These are phyloP conservation scores for Microthlaspi erraticum DNA, from an alignment of 345 rosid species.

Conservation along the genomic window DNA sequence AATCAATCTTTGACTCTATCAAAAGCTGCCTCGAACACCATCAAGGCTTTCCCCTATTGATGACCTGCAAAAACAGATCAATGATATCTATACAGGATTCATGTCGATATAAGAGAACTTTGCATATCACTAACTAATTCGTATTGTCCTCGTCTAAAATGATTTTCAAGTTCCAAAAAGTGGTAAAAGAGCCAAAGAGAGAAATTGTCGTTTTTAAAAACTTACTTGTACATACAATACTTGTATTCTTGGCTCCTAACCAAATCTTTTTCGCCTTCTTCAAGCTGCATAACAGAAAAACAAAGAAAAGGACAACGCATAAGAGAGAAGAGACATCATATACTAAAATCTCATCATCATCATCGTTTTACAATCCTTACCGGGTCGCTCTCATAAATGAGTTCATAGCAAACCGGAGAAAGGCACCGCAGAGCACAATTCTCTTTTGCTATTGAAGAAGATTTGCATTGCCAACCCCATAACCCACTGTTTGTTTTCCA, in stretches of 20 bases:
- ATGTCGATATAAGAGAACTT: not conserved
- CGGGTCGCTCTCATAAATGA: constrained; percentile 79
- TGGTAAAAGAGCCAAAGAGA: constrained; percentile 8
- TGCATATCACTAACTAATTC: not conserved
- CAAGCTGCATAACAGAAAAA: constrained; percentile 56
- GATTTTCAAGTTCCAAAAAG: not conserved
- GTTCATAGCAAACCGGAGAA: constrained; percentile 72
- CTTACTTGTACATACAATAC: constrained; percentile 86
- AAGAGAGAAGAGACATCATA: not conserved
- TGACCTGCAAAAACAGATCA: constrained; percentile 33
- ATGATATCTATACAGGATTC: not conserved
- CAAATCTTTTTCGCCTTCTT: constrained; percentile 85
- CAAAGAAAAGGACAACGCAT: not conserved
- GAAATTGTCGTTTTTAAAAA: not conserved
- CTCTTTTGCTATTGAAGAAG: constrained; percentile 67
- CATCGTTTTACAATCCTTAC: constrained; percentile 46
- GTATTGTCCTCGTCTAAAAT: not conserved
- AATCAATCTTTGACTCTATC: too few relatives aligned
- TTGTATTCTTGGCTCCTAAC: constrained; percentile 77
- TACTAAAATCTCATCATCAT: not conserved
- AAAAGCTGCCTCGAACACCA: constrained; percentile 43
- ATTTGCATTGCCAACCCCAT: constrained; percentile 81
- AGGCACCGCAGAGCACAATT: constrained; percentile 82
- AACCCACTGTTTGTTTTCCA: constrained; percentile 64
- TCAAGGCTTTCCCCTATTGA: constrained; percentile 47